Evolutionary conservation across 179 eudicot species (phyloP).

Genomic region (Nepenthes alata): DNA sequence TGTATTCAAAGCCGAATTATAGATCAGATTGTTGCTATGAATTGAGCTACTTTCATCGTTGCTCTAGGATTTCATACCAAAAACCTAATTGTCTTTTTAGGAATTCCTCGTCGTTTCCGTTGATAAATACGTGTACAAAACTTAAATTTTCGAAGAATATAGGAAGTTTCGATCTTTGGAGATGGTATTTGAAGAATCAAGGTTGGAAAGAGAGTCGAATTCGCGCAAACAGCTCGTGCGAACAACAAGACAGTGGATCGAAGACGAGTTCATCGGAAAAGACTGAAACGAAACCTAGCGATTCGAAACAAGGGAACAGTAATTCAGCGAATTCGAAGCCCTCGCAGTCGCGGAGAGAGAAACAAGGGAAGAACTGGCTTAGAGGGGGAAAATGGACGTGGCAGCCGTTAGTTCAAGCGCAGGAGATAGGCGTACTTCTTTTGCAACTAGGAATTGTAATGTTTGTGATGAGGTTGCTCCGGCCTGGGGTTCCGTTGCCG

Average conservation of each 20-base stretch:
- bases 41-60: conserved; percentile 25
- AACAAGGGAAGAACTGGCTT: conserved; percentile 31
- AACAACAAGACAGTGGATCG: conserved; percentile 44
- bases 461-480: conserved; percentile 60
- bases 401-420: conserved; percentile 77
- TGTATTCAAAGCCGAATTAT: conserved; percentile 21
- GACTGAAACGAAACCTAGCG: conserved; percentile 21
- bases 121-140: conserved; percentile 14
- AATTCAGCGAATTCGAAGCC: conserved; percentile 14
- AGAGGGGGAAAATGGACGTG: conserved; percentile 50
- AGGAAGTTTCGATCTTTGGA: conserved; percentile 12
- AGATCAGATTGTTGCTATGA: conserved; percentile 24
- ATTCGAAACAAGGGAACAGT: conserved; percentile 26
- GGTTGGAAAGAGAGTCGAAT: conserved; percentile 15
- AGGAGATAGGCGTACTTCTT: conserved; percentile 57
- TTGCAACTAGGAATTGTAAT: conserved; percentile 69
- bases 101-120: conserved; percentile 14
- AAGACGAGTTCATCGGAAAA: conserved; percentile 26
- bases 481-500: conserved; percentile 72
- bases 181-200: conserved; percentile 15
- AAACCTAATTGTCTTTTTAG: conserved; percentile 6
- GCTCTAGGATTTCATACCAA: conserved; percentile 24
- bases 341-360: conserved; percentile 31
- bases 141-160: conserved; percentile 27
- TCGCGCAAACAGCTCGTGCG: conserved; percentile 48